Conservation (phyloP, 2,329 filamentous ascomycete genomes). For the Lachnellula occidentalis region DNA sequence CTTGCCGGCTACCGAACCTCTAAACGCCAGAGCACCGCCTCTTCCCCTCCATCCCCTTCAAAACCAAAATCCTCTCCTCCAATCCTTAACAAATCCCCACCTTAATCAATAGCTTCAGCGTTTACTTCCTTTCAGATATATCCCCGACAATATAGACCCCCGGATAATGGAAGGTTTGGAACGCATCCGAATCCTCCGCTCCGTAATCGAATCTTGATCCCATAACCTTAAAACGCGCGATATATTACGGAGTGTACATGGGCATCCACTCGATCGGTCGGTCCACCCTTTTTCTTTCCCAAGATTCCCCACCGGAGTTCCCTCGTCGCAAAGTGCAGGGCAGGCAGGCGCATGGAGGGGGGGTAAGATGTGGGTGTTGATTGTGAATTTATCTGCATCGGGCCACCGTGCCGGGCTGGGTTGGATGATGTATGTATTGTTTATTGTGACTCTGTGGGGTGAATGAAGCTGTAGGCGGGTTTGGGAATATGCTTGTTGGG, state of each 20-base stretch:
- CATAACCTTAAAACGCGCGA: no score
- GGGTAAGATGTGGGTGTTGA: neutral
- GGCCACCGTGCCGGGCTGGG: neutral
- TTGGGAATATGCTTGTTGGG: no score
- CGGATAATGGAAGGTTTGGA: neutral
- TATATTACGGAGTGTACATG: no score
- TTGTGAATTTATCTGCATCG: neutral
- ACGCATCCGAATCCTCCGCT: neutral
- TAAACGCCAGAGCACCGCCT: neutral
- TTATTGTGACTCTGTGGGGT: no score
- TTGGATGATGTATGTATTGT: neutral
- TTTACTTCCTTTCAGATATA: neutral
- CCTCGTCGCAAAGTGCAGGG: no score
- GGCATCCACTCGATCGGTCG: no score
- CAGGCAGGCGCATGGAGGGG: neutral
- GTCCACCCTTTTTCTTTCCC: no score
- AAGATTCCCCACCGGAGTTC: no score
- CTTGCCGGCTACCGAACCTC: neutral
- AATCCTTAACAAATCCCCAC: neutral
- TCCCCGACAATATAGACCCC: neutral
- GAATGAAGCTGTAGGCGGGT: no score
- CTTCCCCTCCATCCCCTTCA: neutral
- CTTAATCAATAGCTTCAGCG: neutral
- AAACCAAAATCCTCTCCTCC: neutral
- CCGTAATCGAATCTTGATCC: no score